Conservation (phyloP, 495 filamentous ascomycete species). For the Venustampulla echinocandica region DNA sequence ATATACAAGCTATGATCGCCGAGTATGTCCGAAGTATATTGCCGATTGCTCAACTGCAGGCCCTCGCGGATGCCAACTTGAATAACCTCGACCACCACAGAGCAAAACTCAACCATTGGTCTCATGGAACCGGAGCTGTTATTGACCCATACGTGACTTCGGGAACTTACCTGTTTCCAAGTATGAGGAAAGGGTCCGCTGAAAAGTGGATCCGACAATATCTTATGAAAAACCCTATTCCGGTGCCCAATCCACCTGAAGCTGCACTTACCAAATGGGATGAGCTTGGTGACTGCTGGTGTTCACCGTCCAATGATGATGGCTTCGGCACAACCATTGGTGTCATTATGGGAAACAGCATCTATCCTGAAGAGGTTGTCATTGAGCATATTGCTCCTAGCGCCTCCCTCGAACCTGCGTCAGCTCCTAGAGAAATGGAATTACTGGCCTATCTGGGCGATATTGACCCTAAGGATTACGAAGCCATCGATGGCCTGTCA, state of each 20-base stretch:
- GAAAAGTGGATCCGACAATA: not conserved
- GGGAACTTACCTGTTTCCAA: slow-evolving; percentile 17
- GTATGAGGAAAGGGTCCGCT: slow-evolving; percentile 1
- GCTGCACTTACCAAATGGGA: slow-evolving; percentile 47
- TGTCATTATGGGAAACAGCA: slow-evolving; percentile 34
- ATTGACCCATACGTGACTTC: slow-evolving; percentile 10
- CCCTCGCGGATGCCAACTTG: slow-evolving; percentile 16
- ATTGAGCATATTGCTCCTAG: slow-evolving; percentile 53
- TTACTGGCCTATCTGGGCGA: slow-evolving; percentile 41
- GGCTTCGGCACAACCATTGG: slow-evolving; percentile 27
- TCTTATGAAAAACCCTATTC: slow-evolving; percentile 9
- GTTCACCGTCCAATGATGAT: slow-evolving; percentile 34
- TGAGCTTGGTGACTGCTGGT: slow-evolving; percentile 62
- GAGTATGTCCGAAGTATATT: slow-evolving; percentile 28
- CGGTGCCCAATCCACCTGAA: slow-evolving; percentile 18
- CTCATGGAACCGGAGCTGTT: slow-evolving; percentile 18
- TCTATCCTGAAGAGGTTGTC: slow-evolving; percentile 48
- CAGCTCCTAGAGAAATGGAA: slow-evolving; percentile 53
- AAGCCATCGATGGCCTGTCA: slow-evolving; percentile 20
- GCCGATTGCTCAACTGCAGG: slow-evolving; percentile 27
- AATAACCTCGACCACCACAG: slow-evolving; percentile 6
- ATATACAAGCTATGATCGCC: slow-evolving; percentile 26
- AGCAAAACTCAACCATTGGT: slow-evolving; percentile 18
- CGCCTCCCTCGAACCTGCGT: slow-evolving; percentile 42
- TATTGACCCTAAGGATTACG: not conserved